Percentiles rank a stretch among this genome's conserved stretches.
Evolutionary conservation across 2,329 filamentous ascomycete genomes (phyloP).

Genomic region (Talaromyces sp.): DNA sequence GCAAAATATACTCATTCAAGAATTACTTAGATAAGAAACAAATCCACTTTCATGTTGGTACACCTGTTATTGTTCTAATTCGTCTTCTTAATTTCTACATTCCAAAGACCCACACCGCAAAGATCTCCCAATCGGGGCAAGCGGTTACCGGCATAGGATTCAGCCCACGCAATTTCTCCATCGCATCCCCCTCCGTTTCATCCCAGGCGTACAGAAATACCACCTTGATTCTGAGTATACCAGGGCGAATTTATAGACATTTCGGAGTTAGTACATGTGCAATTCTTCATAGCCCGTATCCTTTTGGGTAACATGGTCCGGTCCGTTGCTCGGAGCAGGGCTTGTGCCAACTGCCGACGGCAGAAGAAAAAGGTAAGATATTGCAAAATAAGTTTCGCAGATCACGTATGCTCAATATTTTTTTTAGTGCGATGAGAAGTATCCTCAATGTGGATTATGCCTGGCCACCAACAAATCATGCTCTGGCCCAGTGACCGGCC

Average conservation of each 20-base stretch:
- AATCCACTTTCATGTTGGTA: no score
- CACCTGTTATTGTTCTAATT: no score
- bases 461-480: constrained; percentile 1
- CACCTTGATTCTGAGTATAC: not conserved
- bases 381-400: not conserved
- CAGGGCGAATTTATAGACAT: not conserved
- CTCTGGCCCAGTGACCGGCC: constrained; percentile 2
- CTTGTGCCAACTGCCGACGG: constrained; percentile 1
- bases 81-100: no score
- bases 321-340: constrained; percentile 5
- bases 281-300: not conserved
- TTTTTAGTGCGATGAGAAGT: constrained; percentile 6
- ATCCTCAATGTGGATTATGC: constrained; percentile 7
- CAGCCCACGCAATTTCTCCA: not conserved
- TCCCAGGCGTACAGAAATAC: not conserved
- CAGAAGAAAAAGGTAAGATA: constrained; percentile 6
- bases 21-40: not conserved
- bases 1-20: no score
- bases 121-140: not conserved
- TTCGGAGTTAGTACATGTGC: not conserved
- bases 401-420: not conserved
- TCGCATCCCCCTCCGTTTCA: not conserved
- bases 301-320: not conserved
- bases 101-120: not conserved
- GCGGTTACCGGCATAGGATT: not conserved